Evolutionary conservation across 768 basidiomycete genomes (phyloP), one percentile per base, ranked within the genome.

Genomic region (Leccinum rimulosum): DNA sequence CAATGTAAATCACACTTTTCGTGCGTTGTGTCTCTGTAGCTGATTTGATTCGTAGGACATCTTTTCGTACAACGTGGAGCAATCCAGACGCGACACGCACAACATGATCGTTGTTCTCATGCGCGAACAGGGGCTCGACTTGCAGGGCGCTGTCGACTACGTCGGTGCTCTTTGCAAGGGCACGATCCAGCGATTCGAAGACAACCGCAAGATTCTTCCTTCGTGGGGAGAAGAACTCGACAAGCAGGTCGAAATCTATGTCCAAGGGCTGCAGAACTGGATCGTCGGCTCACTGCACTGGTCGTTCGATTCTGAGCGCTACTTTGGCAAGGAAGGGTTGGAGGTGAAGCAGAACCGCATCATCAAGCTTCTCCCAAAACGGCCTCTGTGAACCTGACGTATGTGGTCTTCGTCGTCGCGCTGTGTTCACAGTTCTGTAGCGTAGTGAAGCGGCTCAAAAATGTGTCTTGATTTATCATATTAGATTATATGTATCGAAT

Each of bases 51-150:
- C 15, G 4, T 2, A 88, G 88, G 88, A 89, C 61, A 85, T 89
- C 36, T 86, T 87, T 68, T 90, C 87, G 1, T 91, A 87, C 71
- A 88, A 89, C 60, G 82, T 84, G 48, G 89, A 90, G 66, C 88
- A 89, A 70, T 81, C 87, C 3, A 81, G 84, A 14, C 81, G 80
- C 10, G 85, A 88, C 61, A 84, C 83, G 17, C 84, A 88, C 69
- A 89, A 91, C 69, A 86, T 89, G 80, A 80, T 91, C 56, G 75
- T 79, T n/a, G 84, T 89, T 53, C 78, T 89, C 61, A 88, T 87
- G 85, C 73, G 77, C 48, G 76, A 84, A 59, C 81, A 84, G 54
- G 81, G 79, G 4, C 75, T 85, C 52, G 76, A 75, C 36, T 73
- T 90, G 9, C 87, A 89, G 61, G 74, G 77, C 35, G 88, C 88